Conservation (phyloP, 768 basidiomycete species). For the Chalciporus piperatus region DNA sequence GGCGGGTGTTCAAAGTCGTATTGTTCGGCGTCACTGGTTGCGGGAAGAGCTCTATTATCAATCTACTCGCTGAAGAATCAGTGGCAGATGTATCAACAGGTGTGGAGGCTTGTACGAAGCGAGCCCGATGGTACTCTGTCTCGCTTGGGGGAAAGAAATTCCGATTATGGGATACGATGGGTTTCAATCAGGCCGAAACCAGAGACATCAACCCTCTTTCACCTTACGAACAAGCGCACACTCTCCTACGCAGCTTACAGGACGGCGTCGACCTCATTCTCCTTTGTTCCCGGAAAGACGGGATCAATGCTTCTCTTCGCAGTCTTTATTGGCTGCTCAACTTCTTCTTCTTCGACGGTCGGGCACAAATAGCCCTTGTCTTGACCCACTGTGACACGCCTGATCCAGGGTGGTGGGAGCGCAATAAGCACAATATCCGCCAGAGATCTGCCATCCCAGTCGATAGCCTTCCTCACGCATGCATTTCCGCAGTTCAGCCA, state of each 20-base stretch:
- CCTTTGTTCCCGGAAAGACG: slow-evolving; percentile 37
- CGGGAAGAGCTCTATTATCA: slow-evolving; percentile 32
- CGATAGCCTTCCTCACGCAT: slow-evolving; percentile 9
- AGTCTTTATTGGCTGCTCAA: slow-evolving; percentile 38
- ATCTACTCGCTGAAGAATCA: slow-evolving; percentile 24
- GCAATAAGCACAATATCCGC: slow-evolving; percentile 26
- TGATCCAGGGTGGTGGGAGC: slow-evolving; percentile 38
- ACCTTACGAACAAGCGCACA: slow-evolving; percentile 30
- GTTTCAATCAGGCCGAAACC: slow-evolving; percentile 27
- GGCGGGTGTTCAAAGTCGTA: slow-evolving; percentile 23
- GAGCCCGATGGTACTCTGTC: slow-evolving; percentile 21
- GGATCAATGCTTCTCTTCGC: slow-evolving; percentile 33
- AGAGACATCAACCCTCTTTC: slow-evolving; percentile 13
- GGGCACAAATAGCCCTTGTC: slow-evolving; percentile 36
- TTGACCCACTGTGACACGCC: slow-evolving; percentile 38
- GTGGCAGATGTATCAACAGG: slow-evolving; percentile 29
- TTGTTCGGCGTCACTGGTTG: slow-evolving; percentile 29
- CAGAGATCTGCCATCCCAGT: slow-evolving; percentile 11
- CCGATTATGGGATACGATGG: slow-evolving; percentile 34
- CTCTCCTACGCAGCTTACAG: slow-evolving; percentile 33
- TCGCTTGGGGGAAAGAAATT: slow-evolving; percentile 20
- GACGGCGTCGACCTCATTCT: slow-evolving; percentile 40
- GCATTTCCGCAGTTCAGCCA: slow-evolving; percentile 18
- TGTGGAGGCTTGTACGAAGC: slow-evolving; percentile 34
- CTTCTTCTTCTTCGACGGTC: slow-evolving; percentile 36